Conservation (phyloP, 306 rosid genomes). For the Prosopis cineraria region DNA sequence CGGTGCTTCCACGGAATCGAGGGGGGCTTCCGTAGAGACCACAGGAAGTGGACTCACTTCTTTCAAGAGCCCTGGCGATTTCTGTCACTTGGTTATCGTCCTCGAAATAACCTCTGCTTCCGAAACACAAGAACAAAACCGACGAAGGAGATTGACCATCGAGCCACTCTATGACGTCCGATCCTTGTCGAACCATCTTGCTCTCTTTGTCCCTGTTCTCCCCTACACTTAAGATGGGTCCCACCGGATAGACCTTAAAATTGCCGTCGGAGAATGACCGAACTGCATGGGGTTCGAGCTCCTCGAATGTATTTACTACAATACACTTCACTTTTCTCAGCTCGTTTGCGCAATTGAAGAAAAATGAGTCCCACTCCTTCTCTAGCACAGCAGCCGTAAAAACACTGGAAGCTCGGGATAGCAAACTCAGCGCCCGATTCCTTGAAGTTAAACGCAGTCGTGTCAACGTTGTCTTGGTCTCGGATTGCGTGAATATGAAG, state of each 20-base stretch:
- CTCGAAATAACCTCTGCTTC: neutral
- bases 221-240: neutral
- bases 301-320: neutral
- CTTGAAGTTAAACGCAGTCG: neutral
- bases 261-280: neutral
- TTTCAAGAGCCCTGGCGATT: neutral
- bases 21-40: neutral
- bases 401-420: neutral
- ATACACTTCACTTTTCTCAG: neutral
- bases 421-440: neutral
- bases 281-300: neutral
- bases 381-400: neutral
- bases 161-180: neutral
- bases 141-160: constrained; percentile 39
- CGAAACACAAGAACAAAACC: constrained; percentile 43
- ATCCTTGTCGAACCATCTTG: neutral
- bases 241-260: neutral
- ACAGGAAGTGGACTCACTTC: neutral
- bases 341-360: neutral
- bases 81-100: neutral
- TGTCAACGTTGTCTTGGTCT: neutral
- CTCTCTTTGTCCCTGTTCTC: too few relatives aligned
- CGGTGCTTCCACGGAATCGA: neutral
- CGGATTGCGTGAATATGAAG: neutral
- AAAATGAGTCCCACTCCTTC: neutral